These are phyloP conservation scores for Apium graveolens DNA, from an alignment of 129 eudicot genomes.

Conservation along the genomic window DNA sequence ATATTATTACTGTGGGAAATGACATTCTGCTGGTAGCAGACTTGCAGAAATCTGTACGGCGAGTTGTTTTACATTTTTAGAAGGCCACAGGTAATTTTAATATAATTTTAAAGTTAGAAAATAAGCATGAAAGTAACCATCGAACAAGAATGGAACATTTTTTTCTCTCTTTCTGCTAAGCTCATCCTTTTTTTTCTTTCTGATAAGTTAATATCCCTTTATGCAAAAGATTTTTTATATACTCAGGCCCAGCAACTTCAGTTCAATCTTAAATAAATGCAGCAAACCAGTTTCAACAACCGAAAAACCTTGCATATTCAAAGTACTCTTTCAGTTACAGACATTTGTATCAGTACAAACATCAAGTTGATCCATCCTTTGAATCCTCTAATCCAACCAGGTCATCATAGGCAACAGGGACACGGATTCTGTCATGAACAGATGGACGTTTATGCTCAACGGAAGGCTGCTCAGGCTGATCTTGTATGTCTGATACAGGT, in stretches of 20 bases:
- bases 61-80: too few relatives aligned
- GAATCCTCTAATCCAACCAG: slow-evolving; percentile 23
- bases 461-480: slow-evolving; percentile 13
- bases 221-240: not conserved
- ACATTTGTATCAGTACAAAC: not conserved
- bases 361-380: slow-evolving; percentile 15
- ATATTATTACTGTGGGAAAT: too few relatives aligned
- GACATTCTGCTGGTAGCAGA: too few relatives aligned
- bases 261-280: not conserved
- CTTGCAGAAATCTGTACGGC: too few relatives aligned
- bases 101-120: not conserved
- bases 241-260: not conserved
- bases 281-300: not conserved
- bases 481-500: slow-evolving; percentile 1
- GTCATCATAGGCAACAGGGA: slow-evolving; percentile 51
- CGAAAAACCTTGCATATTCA: not conserved
- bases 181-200: not conserved
- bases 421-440: slow-evolving; percentile 38
- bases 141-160: not conserved
- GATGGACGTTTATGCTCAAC: slow-evolving; percentile 21
- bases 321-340: not conserved
- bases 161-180: not conserved
- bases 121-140: not conserved
- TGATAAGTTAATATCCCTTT: not conserved
- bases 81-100: too few relatives aligned